Evolutionary conservation across 2,329 filamentous ascomycete species (phyloP).

Genomic region (Colletotrichum costaricense): DNA sequence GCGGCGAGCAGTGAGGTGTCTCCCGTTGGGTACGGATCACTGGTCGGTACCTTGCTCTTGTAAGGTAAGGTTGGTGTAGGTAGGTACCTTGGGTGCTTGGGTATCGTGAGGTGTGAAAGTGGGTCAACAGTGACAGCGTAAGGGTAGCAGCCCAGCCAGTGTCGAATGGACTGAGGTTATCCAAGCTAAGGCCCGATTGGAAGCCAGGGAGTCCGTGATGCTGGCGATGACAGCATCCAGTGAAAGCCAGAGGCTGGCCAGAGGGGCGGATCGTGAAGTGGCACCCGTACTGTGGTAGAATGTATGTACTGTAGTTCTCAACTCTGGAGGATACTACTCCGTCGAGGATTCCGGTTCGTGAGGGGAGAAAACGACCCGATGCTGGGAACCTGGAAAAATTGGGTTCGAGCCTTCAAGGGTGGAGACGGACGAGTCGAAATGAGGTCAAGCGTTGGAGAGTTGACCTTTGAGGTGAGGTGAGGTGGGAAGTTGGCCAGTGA

Average conservation of each 20-base stretch:
- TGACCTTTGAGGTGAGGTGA: background rate
- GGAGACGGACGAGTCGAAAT: background rate
- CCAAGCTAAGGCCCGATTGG: conserved; percentile 26
- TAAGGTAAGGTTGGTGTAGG: too few relatives aligned
- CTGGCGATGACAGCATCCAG: conserved; percentile 17
- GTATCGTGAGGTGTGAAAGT: conserved; percentile 4
- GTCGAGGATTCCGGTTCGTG: conserved; percentile 14
- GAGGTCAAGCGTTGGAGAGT: background rate
- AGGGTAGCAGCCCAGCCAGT: conserved; percentile 7
- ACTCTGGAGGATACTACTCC: background rate
- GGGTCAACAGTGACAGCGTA: conserved; percentile 12
- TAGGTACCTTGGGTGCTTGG: background rate
- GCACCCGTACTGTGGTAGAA: background rate
- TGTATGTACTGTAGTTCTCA: too few relatives aligned
- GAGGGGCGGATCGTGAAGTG: conserved; percentile 29
- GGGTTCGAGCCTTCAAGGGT: background rate
- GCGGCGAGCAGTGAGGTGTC: background rate
- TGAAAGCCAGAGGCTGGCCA: conserved; percentile 3
- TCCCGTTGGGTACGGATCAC: background rate
- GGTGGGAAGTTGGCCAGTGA: background rate
- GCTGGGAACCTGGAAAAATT: conserved; percentile 12
- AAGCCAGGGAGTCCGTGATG: conserved; percentile 27
- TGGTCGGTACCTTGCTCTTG: background rate
- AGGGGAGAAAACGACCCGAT: conserved; percentile 19
- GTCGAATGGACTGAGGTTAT: conserved; percentile 8